A percentile compares a stretch with the other conserved stretches of the same genome.
Conservation (phyloP, 495 filamentous ascomycete genomes). For the Podospora conica region DNA sequence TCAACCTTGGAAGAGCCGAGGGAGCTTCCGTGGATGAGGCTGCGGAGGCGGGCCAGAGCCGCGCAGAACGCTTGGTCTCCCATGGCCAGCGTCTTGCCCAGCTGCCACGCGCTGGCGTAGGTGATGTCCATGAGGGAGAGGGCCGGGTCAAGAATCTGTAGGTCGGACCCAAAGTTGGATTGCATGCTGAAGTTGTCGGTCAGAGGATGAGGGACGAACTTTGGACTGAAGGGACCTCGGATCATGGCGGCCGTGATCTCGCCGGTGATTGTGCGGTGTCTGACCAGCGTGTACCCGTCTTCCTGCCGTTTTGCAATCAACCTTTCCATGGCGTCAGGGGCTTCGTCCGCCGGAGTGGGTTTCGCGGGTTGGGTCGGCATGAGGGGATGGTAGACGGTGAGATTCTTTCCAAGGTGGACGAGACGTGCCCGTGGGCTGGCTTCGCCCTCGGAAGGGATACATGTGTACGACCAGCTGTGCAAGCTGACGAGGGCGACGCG, state of each 20-base stretch:
- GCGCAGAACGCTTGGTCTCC: conserved; percentile 24
- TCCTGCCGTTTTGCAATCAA: conserved; percentile 18
- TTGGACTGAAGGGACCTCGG: conserved; percentile 39
- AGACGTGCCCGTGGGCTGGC: neutral
- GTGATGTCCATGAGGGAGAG: conserved; percentile 44
- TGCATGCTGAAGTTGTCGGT: conserved; percentile 23
- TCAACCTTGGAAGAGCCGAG: neutral
- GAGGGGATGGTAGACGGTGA: conserved; percentile 20
- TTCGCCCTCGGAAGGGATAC: conserved; percentile 30
- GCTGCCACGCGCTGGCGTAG: conserved; percentile 43
- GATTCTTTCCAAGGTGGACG: conserved; percentile 13
- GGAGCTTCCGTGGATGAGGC: neutral
- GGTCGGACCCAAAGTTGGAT: conserved; percentile 28
- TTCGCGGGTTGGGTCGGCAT: conserved; percentile 14
- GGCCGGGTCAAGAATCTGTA: conserved; percentile 41
- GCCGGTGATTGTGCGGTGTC: conserved; percentile 34
- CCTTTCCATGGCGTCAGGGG: neutral
- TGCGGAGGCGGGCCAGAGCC: conserved; percentile 25
- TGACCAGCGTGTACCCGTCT: conserved; percentile 37
- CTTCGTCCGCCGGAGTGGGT: conserved; percentile 1
- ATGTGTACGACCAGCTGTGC: conserved; percentile 41
- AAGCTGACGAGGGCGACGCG: conserved; percentile 37
- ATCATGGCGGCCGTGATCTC: conserved; percentile 36
- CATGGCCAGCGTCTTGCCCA: conserved; percentile 35
- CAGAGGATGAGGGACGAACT: conserved; percentile 8